Base-by-base conservation (phyloP, 805 yeast genomes). In the Cyberlindnera japonica region DNA sequence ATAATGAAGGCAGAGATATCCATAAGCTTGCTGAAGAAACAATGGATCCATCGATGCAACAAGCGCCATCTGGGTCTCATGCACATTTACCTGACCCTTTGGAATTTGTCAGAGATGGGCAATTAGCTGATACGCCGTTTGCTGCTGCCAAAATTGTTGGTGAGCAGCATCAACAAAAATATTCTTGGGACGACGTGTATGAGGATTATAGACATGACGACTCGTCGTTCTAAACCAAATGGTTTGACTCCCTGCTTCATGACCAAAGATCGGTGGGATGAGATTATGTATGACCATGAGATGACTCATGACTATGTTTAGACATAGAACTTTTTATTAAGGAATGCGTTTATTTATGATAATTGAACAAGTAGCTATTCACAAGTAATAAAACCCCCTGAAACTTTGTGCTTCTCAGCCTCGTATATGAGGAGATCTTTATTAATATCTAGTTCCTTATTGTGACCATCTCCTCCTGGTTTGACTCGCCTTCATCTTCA, bases 141-240 rank as follows among this genome's bases (percentile, higher is more conserved):
- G 54, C 49, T 33, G 24, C 49, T 16, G 60, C 61, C 7, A 37
- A 37, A 27, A 42, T 39, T 16, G 48, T 50, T 24, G 55, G 45
- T 17, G 25, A 46, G 25, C 34, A 43, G 14, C 48, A 51, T 22
- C 37, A 29, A 3, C 54, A 55, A 14, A 38, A 30, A 19, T 57
- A 57, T 34, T 40, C 54, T 3, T 57, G 61, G 61, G 60, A 57
- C 48, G 61, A 57, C 26, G 45, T 50, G 35, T 57, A 55, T 48
- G 59, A 50, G 19, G 60, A 55, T 33, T 53, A 54, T 38, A 44
- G 47, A 27, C 36, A 55, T 47, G 58, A 54, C 36, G 58, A 57
- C 42, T 21, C 51, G 32, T 46, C 50, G 36, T 54, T 56, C 40
- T 55, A 43, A 23, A n/a, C n/a, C n/a, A 13, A 27, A 8, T 15